Evolutionary conservation across 106 monocot genomes (phyloP), one percentile per base, ranked within the genome.

Genomic region (Dioscorea zingiberensis): DNA sequence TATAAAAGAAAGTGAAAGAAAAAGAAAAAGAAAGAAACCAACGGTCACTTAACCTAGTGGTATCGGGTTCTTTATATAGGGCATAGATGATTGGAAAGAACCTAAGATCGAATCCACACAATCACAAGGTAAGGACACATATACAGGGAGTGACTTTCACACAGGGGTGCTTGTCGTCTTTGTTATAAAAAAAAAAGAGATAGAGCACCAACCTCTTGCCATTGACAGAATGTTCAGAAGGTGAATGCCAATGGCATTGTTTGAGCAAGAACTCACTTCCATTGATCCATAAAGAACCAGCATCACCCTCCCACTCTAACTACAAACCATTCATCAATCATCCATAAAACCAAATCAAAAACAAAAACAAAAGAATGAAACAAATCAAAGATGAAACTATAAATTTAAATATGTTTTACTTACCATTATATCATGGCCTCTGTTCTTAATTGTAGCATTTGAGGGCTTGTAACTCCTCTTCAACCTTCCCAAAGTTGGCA

Each of bases 401-500:
- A 18, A 4, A 51, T 19, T 13, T 16, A 51, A 8, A 18, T 19
- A 18, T 18, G 14, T 18, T 0, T 18, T 18, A 51, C 25, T 25
- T 23, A 73, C 72, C 72, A 46, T 73, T 3, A 73, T 64, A 14
- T 56, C 72, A 23, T 73, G 72, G 14, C 64, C 64, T 0, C 64
- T 21, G 25, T 73, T 73, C 25, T 64, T 55, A 16, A 73, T 3
- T 6, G 51, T 14, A 4, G 72, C 72, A 5, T 13, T 7, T 1
- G 55, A 10, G 0, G 56, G 55, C 21, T 28, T 21, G 23, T 73
- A 64, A 12, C 5, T 17, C 7, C 55, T 22, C 44, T 26, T 19
- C 11, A 73, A 28, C 54, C 25, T n/a, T 0, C 64, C 64, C 15
- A 56, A 17, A 13, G 4, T 3, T 1, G 17, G 32, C 4, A 45